These are phyloP conservation scores for Colletotrichum eremochloae DNA, from an alignment of 2,329 filamentous ascomycete genomes.

Conservation along the genomic window DNA sequence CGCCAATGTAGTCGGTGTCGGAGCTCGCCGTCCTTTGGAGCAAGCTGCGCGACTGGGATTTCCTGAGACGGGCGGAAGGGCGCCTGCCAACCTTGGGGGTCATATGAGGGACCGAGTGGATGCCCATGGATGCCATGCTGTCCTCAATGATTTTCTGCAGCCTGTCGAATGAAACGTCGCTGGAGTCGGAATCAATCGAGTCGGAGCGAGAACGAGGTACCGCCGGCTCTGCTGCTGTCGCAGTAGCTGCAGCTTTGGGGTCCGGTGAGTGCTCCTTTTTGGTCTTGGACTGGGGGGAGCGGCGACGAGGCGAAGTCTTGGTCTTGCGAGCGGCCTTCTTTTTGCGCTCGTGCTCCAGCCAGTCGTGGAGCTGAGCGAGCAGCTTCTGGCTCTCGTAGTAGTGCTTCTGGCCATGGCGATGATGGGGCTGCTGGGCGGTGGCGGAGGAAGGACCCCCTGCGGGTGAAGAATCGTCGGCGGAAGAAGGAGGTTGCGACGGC, in stretches of 20 bases:
- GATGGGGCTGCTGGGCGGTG: constrained; percentile 45
- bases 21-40: constrained; percentile 72
- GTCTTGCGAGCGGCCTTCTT: constrained; percentile 72
- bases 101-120: constrained; percentile 60
- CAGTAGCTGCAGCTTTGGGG: constrained; percentile 24
- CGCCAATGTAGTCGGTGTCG: constrained; percentile 87
- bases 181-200: constrained; percentile 76
- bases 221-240: constrained; percentile 11
- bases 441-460: constrained; percentile 1
- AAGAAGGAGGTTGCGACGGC: constrained; percentile 46
- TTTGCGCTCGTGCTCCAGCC: constrained; percentile 84
- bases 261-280: constrained; percentile 30
- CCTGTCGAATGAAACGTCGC: constrained; percentile 80
- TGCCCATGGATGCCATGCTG: constrained; percentile 68
- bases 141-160: constrained; percentile 85
- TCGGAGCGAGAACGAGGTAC: constrained; percentile 54
- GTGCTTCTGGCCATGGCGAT: constrained; percentile 53
- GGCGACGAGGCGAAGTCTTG: constrained; percentile 57
- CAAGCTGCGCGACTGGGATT: constrained; percentile 54
- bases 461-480: constrained; percentile 46
- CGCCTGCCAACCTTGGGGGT: constrained; percentile 59
- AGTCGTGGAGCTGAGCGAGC: constrained; percentile 81
- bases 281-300: constrained; percentile 48
- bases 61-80: constrained; percentile 55
- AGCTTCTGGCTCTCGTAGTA: constrained; percentile 66